Percentiles rank a stretch among this genome's conserved stretches.
phyloP scores from a whole-genome alignment of 164 flowering plant genomes.

The Brasenia schreberi region DNA sequence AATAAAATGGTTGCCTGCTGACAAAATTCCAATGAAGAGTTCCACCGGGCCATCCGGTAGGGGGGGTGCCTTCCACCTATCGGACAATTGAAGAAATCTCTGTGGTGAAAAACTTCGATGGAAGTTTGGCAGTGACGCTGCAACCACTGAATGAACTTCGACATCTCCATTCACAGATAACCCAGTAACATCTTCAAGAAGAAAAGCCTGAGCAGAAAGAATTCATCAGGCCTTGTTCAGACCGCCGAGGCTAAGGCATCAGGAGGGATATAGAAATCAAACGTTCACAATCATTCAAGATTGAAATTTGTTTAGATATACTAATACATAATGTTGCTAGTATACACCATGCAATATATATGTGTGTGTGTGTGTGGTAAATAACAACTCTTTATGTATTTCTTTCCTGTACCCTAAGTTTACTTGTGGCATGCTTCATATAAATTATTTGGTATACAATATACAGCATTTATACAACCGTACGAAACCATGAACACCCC shows the following conservation, averaged over 20 bases:
- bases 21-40: conserved; percentile 86
- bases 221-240: not conserved
- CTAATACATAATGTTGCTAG: no score
- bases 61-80: conserved; percentile 62
- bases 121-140: conserved; percentile 71
- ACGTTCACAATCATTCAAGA: not conserved
- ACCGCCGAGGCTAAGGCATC: not conserved
- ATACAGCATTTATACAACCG: no score
- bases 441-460: no score
- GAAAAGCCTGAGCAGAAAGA: conserved; percentile 48
- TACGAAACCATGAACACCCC: no score
- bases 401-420: no score
- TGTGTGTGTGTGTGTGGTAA: no score
- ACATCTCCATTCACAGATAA: conserved; percentile 66
- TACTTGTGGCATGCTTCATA: no score
- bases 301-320: no score
- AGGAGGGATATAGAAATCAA: no score
- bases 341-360: no score
- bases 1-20: conserved; percentile 95
- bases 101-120: conserved; percentile 89
- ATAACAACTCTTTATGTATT: no score
- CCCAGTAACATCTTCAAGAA: conserved; percentile 96
- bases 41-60: conserved; percentile 53
- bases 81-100: conserved; percentile 55
- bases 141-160: conserved; percentile 66